Conservation (phyloP, 2,329 filamentous ascomycete genomes). For the Annulohypoxylon truncatum region DNA sequence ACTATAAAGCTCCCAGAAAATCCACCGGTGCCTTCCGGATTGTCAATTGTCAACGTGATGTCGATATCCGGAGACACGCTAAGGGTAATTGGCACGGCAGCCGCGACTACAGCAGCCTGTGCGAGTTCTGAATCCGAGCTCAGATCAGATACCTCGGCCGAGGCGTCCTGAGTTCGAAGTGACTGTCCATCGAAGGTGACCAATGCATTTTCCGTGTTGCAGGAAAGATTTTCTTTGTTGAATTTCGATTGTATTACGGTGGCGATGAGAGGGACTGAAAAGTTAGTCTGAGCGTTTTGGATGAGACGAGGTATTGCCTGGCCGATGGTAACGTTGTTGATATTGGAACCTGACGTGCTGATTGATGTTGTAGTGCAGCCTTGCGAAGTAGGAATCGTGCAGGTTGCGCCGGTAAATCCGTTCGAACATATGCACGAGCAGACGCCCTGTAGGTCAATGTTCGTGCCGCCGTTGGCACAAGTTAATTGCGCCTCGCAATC, state of each 20-base stretch:
- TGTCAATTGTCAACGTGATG: slow-evolving; percentile 50
- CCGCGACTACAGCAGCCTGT: slow-evolving; percentile 40
- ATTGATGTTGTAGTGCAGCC: slow-evolving; percentile 65
- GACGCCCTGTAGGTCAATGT: slow-evolving; percentile 71
- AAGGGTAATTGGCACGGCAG: slow-evolving; percentile 49
- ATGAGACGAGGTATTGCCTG: slow-evolving; percentile 81
- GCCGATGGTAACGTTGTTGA: slow-evolving; percentile 81
- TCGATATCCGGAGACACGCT: slow-evolving; percentile 49
- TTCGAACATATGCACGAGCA: slow-evolving; percentile 92
- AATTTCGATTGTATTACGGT: slow-evolving; percentile 80
- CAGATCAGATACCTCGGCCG: slow-evolving; percentile 45
- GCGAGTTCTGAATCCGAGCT: slow-evolving; percentile 38
- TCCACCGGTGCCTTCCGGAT: slow-evolving; percentile 38
- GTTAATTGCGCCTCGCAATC: slow-evolving; percentile 70
- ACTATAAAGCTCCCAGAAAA: slow-evolving; percentile 41
- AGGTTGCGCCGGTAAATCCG: slow-evolving; percentile 77
- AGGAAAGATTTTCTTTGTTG: slow-evolving; percentile 79
- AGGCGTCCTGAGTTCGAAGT: slow-evolving; percentile 50
- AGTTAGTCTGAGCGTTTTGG: slow-evolving; percentile 71
- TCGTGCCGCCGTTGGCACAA: slow-evolving; percentile 85
- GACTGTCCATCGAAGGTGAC: slow-evolving; percentile 80
- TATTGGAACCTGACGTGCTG: slow-evolving; percentile 56
- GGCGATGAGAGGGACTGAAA: slow-evolving; percentile 78
- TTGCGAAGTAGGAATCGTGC: slow-evolving; percentile 58
- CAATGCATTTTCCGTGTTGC: slow-evolving; percentile 85